Evolutionary conservation across 2,329 filamentous ascomycete genomes (phyloP).

Genomic region (Microsporum audouinii): DNA sequence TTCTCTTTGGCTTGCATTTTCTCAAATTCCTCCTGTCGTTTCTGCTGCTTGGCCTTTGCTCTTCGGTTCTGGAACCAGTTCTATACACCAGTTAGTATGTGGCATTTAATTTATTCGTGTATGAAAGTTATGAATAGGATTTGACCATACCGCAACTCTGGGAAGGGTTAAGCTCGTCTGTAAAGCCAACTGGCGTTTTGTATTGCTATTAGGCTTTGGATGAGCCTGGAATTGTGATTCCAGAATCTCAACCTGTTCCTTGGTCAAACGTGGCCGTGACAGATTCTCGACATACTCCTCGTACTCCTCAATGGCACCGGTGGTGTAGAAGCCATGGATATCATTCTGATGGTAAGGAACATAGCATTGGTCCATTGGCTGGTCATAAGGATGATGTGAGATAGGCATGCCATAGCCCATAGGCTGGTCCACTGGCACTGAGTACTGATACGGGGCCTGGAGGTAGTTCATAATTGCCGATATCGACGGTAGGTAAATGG

Average conservation of each 20-base stretch:
- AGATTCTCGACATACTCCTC: constrained; percentile 39
- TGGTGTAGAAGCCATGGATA: constrained; percentile 7
- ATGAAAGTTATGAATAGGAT: not conserved
- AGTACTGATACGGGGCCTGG: constrained; percentile 29
- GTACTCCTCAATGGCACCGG: constrained; percentile 27
- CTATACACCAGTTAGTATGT: constrained; percentile 20
- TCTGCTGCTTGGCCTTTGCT: constrained; percentile 43
- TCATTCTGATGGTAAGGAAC: constrained; percentile 8
- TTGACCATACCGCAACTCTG: constrained; percentile 38
- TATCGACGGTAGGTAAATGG: not conserved
- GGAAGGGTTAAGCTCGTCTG: constrained; percentile 40
- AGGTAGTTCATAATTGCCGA: constrained; percentile 28
- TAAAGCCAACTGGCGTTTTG: constrained; percentile 39
- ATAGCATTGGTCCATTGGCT: constrained; percentile 8
- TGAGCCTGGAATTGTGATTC: constrained; percentile 41
- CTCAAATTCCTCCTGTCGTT: constrained; percentile 39
- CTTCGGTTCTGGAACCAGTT: constrained; percentile 45
- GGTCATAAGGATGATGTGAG: constrained; percentile 4
- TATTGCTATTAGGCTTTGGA: constrained; percentile 40
- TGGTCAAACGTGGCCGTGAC: constrained; percentile 40
- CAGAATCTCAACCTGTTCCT: constrained; percentile 41
- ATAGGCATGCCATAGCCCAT: constrained; percentile 21
- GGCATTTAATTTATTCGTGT: not conserved
- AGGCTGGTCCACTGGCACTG: constrained; percentile 28
- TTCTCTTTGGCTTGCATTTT: constrained; percentile 27